These are phyloP conservation scores for Syzygium oleosum DNA, from an alignment of 345 rosid genomes.

Conservation along the genomic window DNA sequence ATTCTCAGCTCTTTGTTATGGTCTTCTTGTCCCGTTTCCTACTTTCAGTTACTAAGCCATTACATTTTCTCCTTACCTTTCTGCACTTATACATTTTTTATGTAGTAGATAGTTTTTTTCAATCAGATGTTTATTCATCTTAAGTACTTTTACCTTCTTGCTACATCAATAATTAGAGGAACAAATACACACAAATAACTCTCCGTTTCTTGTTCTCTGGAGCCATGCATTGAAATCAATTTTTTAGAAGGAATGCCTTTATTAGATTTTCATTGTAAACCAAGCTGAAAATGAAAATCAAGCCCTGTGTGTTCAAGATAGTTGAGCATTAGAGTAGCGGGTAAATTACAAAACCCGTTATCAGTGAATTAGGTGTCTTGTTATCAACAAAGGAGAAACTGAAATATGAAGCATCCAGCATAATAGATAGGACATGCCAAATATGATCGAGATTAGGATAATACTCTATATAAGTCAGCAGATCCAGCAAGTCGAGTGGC, in stretches of 20 bases:
- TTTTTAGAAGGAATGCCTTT: not conserved
- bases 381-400: not conserved
- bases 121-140: not conserved
- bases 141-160: not conserved
- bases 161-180: not conserved
- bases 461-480: slow-evolving; percentile 72
- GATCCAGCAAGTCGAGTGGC: slow-evolving; percentile 91
- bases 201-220: not conserved
- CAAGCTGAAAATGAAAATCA: not conserved
- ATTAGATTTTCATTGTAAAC: not conserved
- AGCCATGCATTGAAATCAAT: not conserved
- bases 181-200: not conserved
- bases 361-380: not conserved
- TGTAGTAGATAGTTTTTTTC: not conserved
- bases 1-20: not conserved
- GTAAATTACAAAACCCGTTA: not conserved
- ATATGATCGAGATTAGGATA: not conserved
- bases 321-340: not conserved
- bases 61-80: not conserved
- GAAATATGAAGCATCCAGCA: not conserved
- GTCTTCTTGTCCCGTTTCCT: not conserved
- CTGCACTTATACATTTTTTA: not conserved
- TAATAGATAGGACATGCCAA: not conserved
- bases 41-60: not conserved
- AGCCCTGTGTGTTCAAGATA: not conserved